Percentiles rank a stretch among this genome's conserved stretches.
These are phyloP conservation scores for Aspergillus uvarum DNA, from an alignment of 2,329 filamentous ascomycete species.

Conservation along the genomic window DNA sequence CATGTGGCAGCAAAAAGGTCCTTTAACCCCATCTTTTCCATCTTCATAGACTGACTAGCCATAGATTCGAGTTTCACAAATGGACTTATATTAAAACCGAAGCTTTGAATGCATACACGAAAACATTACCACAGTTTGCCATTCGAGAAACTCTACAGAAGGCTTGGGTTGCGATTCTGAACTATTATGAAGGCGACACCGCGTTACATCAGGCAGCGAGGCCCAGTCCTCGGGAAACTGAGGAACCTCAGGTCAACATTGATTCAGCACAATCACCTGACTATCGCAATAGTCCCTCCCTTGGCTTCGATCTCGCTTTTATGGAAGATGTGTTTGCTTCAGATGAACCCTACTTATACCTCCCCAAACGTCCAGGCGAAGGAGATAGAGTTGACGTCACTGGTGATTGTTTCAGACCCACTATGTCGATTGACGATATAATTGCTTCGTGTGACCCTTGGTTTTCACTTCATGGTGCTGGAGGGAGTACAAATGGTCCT, in stretches of 20 bases:
- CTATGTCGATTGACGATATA: slow-evolving; percentile 5
- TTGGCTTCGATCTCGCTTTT: slow-evolving; percentile 3
- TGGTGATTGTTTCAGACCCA: background rate
- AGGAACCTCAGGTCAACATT: background rate
- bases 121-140: slow-evolving; percentile 8
- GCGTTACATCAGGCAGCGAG: slow-evolving; percentile 4
- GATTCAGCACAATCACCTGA: slow-evolving; percentile 3
- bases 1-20: slow-evolving; percentile 6
- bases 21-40: slow-evolving; percentile 2
- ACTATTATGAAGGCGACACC: slow-evolving; percentile 2
- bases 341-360: slow-evolving; percentile 1
- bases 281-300: background rate
- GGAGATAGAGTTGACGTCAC: background rate
- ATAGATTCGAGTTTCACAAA: slow-evolving; percentile 6
- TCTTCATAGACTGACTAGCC: slow-evolving; percentile 4
- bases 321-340: slow-evolving; percentile 5
- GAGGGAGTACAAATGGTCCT: background rate
- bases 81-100: slow-evolving; percentile 4
- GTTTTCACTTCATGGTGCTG: slow-evolving; percentile 1
- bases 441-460: slow-evolving; percentile 7
- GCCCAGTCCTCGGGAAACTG: background rate
- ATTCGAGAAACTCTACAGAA: slow-evolving; percentile 3
- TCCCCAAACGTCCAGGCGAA: background rate
- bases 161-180: slow-evolving; percentile 3
- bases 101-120: slow-evolving; percentile 6